Percentiles rank a stretch among this genome's conserved stretches.
Conservation (phyloP, 139 green algal species). For the Coelastrella sp. region DNA sequence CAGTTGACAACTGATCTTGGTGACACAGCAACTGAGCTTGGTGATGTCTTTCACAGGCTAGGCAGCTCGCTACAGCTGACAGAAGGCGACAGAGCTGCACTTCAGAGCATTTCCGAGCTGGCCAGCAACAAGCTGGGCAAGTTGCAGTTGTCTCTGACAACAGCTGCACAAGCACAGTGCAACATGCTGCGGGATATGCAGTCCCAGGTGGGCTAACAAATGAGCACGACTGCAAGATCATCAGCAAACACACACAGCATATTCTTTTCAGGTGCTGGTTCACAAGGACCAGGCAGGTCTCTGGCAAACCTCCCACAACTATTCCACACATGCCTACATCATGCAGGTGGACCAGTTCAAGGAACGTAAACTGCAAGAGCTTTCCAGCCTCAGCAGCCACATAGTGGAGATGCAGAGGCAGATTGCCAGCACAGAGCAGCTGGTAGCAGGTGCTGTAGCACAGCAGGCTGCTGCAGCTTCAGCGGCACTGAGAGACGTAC, state of each 20-base stretch:
- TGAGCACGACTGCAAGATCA: background rate
- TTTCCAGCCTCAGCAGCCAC: slow-evolving; percentile 48
- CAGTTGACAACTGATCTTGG: slow-evolving; percentile 60
- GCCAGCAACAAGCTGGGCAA: slow-evolving; percentile 34
- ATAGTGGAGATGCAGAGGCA: slow-evolving; percentile 56
- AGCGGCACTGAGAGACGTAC: background rate
- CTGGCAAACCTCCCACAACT: too few species aligned
- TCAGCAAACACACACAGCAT: background rate
- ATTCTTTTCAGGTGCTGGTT: too few species aligned
- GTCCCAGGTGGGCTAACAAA: background rate
- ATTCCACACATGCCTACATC: too few species aligned
- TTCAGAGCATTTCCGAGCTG: slow-evolving; percentile 31
- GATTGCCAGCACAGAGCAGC: slow-evolving; percentile 43
- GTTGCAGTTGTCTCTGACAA: background rate
- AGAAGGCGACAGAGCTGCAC: slow-evolving; percentile 40
- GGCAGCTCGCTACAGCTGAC: slow-evolving; percentile 45
- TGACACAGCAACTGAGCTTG: slow-evolving; percentile 45
- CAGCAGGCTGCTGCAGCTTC: slow-evolving; percentile 16
- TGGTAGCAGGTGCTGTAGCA: slow-evolving; percentile 26
- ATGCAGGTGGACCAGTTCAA: background rate
- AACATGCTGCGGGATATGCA: slow-evolving; percentile 29
- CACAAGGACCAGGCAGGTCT: too few species aligned
- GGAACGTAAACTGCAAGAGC: slow-evolving; percentile 47
- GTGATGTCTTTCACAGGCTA: slow-evolving; percentile 52
- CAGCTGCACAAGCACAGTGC: slow-evolving; percentile 24